Conservation (phyloP, 2,329 filamentous ascomycete species). For the Xylaria sp. region DNA sequence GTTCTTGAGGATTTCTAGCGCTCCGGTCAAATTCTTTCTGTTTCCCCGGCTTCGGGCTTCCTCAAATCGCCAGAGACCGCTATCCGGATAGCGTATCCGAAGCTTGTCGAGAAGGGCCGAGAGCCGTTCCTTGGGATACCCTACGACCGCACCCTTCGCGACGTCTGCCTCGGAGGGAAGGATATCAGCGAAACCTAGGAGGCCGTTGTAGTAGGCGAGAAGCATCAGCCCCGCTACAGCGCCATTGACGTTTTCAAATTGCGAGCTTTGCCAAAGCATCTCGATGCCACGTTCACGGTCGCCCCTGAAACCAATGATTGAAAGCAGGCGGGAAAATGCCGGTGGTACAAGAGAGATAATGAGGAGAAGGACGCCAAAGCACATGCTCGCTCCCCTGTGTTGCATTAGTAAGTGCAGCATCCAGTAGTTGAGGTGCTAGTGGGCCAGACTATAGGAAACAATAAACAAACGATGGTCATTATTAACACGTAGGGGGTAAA, state of each 20-base stretch:
- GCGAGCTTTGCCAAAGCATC: constrained; percentile 90
- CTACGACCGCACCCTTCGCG: constrained; percentile 61
- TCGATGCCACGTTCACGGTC: constrained; percentile 81
- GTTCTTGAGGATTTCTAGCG: constrained; percentile 67
- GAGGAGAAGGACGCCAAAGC: constrained; percentile 84
- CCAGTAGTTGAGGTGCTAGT: background rate
- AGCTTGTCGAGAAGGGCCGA: constrained; percentile 72
- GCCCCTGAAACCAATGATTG: constrained; percentile 88
- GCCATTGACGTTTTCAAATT: constrained; percentile 89
- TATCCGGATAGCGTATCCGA: constrained; percentile 78
- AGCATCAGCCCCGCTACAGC: constrained; percentile 83
- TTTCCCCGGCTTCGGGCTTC: constrained; percentile 78
- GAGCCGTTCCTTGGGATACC: constrained; percentile 75
- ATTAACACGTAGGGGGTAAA: background rate
- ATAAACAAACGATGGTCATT: background rate
- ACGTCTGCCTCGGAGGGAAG: constrained; percentile 67
- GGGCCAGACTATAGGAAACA: background rate
- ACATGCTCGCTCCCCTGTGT: constrained; percentile 79
- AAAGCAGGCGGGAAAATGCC: constrained; percentile 83
- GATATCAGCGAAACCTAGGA: constrained; percentile 88
- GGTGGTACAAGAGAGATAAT: constrained; percentile 94
- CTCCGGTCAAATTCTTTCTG: constrained; percentile 68
- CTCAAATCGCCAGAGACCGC: constrained; percentile 85
- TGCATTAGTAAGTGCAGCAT: constrained; percentile 10
- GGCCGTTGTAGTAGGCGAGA: constrained; percentile 85